Conservation (phyloP, 2,329 filamentous ascomycete species). For the Fusarium lateritium region DNA sequence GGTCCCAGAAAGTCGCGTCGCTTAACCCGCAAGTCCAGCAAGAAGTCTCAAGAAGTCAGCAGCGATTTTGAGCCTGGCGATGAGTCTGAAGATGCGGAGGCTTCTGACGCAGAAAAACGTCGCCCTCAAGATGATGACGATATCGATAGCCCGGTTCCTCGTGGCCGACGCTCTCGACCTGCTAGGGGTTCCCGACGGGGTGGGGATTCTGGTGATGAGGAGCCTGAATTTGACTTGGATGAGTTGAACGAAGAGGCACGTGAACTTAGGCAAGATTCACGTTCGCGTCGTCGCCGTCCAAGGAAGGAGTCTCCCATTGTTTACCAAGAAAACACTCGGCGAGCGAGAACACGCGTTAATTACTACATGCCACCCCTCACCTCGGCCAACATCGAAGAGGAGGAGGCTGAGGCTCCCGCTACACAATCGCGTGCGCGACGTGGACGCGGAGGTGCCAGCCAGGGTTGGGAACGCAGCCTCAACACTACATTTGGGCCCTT, state of each 20-base stretch:
- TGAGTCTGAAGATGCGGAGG: slow-evolving; percentile 69
- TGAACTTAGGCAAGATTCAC: slow-evolving; percentile 70
- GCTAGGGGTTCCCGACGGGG: slow-evolving; percentile 63
- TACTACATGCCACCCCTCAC: slow-evolving; percentile 86
- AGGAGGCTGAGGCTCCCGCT: slow-evolving; percentile 78
- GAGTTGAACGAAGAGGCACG: slow-evolving; percentile 77
- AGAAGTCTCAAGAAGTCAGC: slow-evolving; percentile 68
- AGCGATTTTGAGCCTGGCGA: slow-evolving; percentile 74
- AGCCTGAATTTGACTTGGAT: slow-evolving; percentile 71
- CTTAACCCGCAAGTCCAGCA: slow-evolving; percentile 63
- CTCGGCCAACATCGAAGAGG: slow-evolving; percentile 75
- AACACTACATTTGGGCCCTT: slow-evolving; percentile 95
- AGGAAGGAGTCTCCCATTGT: slow-evolving; percentile 69
- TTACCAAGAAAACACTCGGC: slow-evolving; percentile 69
- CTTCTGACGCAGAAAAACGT: slow-evolving; percentile 58
- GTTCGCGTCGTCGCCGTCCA: slow-evolving; percentile 66
- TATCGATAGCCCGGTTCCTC: slow-evolving; percentile 64
- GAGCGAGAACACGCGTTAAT: slow-evolving; percentile 76
- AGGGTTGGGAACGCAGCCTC: slow-evolving; percentile 81
- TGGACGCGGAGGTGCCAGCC: slow-evolving; percentile 71
- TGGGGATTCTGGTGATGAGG: slow-evolving; percentile 70
- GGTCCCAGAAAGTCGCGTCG: slow-evolving; percentile 59
- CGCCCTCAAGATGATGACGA: slow-evolving; percentile 60
- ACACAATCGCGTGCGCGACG: slow-evolving; percentile 79
- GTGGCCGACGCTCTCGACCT: slow-evolving; percentile 63